Evolutionary conservation across 202 grass and related monocot species (phyloP).

Genomic region (Sporobolus alterniflorus): DNA sequence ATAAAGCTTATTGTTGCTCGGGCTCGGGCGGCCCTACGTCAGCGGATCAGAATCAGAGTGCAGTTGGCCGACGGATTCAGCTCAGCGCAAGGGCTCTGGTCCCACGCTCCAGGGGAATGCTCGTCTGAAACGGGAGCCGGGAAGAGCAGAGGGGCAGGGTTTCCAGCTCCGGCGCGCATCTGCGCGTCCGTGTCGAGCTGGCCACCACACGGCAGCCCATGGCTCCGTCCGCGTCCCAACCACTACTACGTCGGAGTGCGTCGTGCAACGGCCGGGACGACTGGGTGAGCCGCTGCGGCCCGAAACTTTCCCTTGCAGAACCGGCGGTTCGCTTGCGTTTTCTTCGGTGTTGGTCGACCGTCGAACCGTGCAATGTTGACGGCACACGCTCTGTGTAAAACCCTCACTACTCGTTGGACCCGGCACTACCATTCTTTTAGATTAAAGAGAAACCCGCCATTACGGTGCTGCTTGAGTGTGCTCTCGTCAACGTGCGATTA

Average conservation of each 20-base stretch:
- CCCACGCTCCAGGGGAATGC: too few relatives aligned
- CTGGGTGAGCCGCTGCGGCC: too few relatives aligned
- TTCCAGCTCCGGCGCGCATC: not conserved
- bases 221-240: slow-evolving; percentile 1
- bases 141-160: not conserved
- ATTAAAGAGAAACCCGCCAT: too few relatives aligned
- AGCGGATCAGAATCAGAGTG: not conserved
- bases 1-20: not conserved
- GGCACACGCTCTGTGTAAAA: not conserved
- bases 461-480: too few relatives aligned
- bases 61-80: too few relatives aligned
- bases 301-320: too few relatives aligned
- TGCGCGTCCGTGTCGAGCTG: not conserved
- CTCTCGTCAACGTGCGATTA: too few relatives aligned
- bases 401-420: not conserved
- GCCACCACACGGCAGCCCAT: slow-evolving; percentile 14
- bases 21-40: not conserved
- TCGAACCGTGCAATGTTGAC: not conserved
- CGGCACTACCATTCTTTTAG: not conserved
- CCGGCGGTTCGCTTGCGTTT: not conserved
- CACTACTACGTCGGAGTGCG: not conserved
- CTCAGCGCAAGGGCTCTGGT: too few relatives aligned
- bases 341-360: not conserved
- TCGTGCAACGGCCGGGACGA: not conserved
- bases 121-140: too few relatives aligned